Evolutionary conservation across 1,284 basidiomycete genomes (phyloP).

Genomic region (Violaceomyces palustris): DNA sequence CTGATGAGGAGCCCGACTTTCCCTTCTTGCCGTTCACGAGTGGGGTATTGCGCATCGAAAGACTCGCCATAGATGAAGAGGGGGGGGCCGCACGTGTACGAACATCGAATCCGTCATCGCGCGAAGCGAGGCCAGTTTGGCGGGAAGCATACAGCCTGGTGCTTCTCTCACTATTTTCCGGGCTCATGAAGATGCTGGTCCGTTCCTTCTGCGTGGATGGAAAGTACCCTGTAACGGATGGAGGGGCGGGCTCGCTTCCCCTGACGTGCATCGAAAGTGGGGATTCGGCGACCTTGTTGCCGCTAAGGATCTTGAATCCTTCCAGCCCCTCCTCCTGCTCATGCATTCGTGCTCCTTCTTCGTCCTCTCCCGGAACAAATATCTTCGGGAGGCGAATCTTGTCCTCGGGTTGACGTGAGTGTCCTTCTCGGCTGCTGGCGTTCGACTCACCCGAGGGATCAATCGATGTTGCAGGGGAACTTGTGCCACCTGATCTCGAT

Average conservation of each 20-base stretch:
- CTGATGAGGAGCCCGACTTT: conserved; percentile 22
- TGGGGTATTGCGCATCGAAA: neutral
- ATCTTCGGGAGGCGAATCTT: conserved; percentile 20
- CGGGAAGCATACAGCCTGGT: conserved; percentile 10
- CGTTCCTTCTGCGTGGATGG: conserved; percentile 28
- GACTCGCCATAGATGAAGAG: neutral
- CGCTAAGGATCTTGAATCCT: conserved; percentile 19
- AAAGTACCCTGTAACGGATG: conserved; percentile 19
- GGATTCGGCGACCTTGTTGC: conserved; percentile 18
- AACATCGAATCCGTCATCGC: neutral
- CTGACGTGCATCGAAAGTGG: conserved; percentile 10
- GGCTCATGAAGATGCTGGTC: conserved; percentile 12
- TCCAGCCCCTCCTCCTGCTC: conserved; percentile 13
- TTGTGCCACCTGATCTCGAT: no score
- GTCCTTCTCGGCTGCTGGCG: neutral
- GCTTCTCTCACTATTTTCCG: conserved; percentile 20
- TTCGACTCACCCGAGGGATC: no score
- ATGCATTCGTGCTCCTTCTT: no score
- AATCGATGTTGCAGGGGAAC: no score
- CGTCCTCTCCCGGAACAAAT: conserved; percentile 16
- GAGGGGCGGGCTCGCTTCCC: conserved; percentile 14
- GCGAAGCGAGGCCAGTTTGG: neutral
- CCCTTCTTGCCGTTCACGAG: neutral
- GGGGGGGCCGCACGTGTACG: neutral
- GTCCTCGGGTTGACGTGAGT: neutral